Conservation (phyloP, 2,329 filamentous ascomycete species). For the Epicoccum sorghinum region DNA sequence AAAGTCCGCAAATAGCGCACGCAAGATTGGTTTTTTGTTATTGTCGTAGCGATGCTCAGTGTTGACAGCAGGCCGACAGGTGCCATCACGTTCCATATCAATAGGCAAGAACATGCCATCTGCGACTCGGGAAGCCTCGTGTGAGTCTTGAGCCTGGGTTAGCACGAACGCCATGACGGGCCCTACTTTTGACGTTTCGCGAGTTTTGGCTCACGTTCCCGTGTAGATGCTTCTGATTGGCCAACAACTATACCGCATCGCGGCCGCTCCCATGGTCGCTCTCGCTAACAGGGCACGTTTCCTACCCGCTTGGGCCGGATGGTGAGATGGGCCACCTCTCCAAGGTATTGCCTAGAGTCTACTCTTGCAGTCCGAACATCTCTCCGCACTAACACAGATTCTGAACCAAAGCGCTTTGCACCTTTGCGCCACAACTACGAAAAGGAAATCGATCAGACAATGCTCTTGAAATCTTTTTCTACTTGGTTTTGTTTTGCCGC, state of each 20-base stretch:
- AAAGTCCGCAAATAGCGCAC: not conserved
- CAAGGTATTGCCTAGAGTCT: conserved; percentile 4
- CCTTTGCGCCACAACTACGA: too few species aligned
- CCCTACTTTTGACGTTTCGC: conserved; percentile 19
- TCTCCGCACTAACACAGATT: too few species aligned
- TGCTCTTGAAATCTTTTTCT: too few species aligned
- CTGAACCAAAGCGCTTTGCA: too few species aligned
- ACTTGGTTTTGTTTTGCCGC: too few species aligned
- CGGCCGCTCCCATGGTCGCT: conserved; percentile 18
- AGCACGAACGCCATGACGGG: conserved; percentile 22
- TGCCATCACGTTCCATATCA: conserved; percentile 19
- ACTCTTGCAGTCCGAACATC: not conserved
- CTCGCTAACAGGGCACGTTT: conserved; percentile 18
- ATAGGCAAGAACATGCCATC: conserved; percentile 18
- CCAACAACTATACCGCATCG: not conserved
- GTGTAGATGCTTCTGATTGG: conserved; percentile 26
- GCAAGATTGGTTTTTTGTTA: not conserved
- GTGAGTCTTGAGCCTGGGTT: conserved; percentile 19
- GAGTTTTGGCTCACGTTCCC: conserved; percentile 27
- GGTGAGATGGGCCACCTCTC: not conserved
- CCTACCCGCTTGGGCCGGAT: conserved; percentile 11
- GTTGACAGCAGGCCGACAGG: conserved; percentile 1
- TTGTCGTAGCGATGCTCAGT: not conserved
- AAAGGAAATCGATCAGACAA: too few species aligned
- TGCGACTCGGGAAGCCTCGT: conserved; percentile 8